Evolutionary conservation across 805 yeast species (phyloP).

Genomic region (Wickerhamiella spandovensis): DNA sequence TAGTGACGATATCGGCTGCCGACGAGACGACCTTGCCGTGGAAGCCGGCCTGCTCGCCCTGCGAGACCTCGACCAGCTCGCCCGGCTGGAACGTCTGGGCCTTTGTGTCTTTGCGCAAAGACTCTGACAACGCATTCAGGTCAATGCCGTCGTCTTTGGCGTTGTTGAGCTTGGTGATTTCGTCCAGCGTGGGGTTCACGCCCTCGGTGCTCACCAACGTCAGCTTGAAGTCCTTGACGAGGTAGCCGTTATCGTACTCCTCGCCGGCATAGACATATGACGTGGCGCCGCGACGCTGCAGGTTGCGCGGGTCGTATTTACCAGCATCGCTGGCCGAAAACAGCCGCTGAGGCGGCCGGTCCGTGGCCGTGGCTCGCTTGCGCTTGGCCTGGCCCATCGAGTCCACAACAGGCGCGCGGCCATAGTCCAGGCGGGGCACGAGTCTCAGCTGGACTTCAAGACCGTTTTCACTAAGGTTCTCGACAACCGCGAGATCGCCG

Average conservation of each 20-base stretch:
- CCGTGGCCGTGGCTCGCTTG: constrained; percentile 42
- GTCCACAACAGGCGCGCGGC: constrained; percentile 31
- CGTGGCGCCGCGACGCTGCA: constrained; percentile 42
- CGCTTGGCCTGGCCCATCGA: constrained; percentile 42
- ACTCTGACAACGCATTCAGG: constrained; percentile 70
- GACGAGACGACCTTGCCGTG: constrained; percentile 66
- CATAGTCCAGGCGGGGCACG: constrained; percentile 90
- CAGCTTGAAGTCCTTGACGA: constrained; percentile 74
- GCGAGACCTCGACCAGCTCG: constrained; percentile 79
- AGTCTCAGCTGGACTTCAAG: constrained; percentile 86
- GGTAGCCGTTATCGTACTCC: constrained; percentile 78
- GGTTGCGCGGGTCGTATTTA: constrained; percentile 61
- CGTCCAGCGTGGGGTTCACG: constrained; percentile 80
- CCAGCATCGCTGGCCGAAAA: constrained; percentile 84
- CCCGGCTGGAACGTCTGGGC: constrained; percentile 73
- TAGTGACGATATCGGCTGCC: constrained; percentile 46
- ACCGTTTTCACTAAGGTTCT: constrained; percentile 86
- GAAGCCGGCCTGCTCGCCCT: constrained; percentile 89
- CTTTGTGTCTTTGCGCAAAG: constrained; percentile 53
- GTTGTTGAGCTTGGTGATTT: constrained; percentile 45
- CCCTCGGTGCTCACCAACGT: constrained; percentile 64
- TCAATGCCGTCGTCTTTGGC: constrained; percentile 80
- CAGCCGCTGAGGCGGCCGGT: constrained; percentile 73
- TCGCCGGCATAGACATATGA: constrained; percentile 69
- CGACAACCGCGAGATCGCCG: constrained; percentile 87